Conservation (phyloP, 352 stramenopile species). For the Globisporangium radiosum region DNA sequence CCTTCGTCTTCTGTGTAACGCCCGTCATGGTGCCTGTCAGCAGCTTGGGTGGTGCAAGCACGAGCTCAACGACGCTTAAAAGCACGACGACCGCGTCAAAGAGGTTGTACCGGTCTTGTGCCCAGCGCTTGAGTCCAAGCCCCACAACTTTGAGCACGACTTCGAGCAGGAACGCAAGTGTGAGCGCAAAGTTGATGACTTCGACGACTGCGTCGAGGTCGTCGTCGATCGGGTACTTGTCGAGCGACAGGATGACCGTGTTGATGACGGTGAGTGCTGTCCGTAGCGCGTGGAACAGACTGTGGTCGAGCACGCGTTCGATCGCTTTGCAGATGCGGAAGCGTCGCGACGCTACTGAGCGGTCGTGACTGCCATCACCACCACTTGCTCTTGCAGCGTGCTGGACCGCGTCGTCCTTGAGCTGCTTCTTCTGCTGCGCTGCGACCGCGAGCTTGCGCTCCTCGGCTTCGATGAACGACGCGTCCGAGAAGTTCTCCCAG, state of each 20-base stretch:
- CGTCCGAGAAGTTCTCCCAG: conserved; percentile 73
- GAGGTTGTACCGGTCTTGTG: conserved; percentile 62
- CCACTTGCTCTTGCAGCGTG: conserved; percentile 2
- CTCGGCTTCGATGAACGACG: conserved; percentile 50
- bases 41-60: conserved; percentile 38
- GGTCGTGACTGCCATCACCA: background rate
- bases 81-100: conserved; percentile 69
- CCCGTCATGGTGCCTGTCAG: conserved; percentile 8
- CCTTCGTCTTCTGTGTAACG: conserved; percentile 13
- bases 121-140: conserved; percentile 49
- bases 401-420: conserved; percentile 17
- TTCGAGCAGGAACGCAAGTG: conserved; percentile 46
- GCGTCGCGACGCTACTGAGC: conserved; percentile 5
- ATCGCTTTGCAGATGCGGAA: conserved; percentile 17
- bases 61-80: conserved; percentile 29
- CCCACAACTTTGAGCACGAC: conserved; percentile 67
- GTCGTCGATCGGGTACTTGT: conserved; percentile 61
- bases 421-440: conserved; percentile 19
- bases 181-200: conserved; percentile 55
- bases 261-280: conserved; percentile 76
- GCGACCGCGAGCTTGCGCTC: conserved; percentile 17
- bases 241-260: conserved; percentile 75
- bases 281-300: conserved; percentile 46
- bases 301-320: conserved; percentile 30
- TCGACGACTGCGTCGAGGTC: conserved; percentile 35